These are phyloP conservation scores for Lodderomyces theae DNA, from an alignment of 1,139 yeast species.

Conservation along the genomic window DNA sequence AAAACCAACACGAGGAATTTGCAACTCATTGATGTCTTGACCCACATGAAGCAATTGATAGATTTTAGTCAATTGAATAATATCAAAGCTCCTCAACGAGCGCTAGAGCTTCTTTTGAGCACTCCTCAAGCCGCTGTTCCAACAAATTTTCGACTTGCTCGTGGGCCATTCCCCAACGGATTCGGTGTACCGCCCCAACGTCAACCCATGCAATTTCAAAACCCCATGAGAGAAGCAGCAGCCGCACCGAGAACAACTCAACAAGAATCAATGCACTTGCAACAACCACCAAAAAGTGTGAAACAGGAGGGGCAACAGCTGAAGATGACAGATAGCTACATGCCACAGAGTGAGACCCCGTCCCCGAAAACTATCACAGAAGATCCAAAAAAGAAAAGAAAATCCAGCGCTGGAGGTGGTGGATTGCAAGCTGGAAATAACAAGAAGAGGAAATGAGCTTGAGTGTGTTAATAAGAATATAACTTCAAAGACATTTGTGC, in stretches of 20 bases:
- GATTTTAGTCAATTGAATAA: constrained; percentile 47
- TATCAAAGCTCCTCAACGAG: constrained; percentile 53
- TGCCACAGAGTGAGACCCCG: constrained; percentile 14
- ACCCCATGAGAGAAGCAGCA: constrained; percentile 2
- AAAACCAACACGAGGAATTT: constrained; percentile 63
- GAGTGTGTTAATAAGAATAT: too few relatives aligned
- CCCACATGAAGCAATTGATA: constrained; percentile 64
- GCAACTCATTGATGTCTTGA: constrained; percentile 77
- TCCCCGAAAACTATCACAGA: constrained; percentile 20
- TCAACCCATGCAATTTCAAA: constrained; percentile 9
- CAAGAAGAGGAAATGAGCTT: constrained; percentile 16
- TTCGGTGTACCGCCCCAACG: constrained; percentile 6
- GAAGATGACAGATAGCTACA: too few relatives aligned
- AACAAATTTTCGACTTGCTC: constrained; percentile 19
- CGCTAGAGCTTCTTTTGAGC: constrained; percentile 51
- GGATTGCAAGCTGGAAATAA: constrained; percentile 10
- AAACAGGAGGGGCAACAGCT: background rate
- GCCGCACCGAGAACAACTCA: constrained; percentile 1
- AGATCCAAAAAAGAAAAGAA: constrained; percentile 23
- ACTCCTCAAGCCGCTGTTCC: constrained; percentile 14
- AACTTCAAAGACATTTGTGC: too few relatives aligned
- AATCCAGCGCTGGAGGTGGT: constrained; percentile 15
- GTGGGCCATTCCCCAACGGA: constrained; percentile 8
- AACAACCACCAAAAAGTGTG: background rate
- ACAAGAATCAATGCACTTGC: background rate